Conservation (phyloP, 345 rosid genomes). For the Eucalyptus lansdowneana region DNA sequence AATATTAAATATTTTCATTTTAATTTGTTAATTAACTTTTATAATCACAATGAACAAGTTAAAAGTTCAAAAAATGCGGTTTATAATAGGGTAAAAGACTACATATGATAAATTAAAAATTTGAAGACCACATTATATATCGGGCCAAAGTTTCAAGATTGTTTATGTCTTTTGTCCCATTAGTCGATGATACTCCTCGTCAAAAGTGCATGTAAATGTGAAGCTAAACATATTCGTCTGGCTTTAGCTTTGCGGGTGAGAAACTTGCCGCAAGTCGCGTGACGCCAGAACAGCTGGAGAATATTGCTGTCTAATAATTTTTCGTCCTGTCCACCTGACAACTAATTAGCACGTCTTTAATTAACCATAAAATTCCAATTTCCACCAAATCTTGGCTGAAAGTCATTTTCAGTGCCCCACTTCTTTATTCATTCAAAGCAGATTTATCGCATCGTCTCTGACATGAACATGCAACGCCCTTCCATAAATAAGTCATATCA, state of each 20-base stretch:
- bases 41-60: accelerated
- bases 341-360: neutral
- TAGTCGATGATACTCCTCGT: neutral
- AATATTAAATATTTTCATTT: too few relatives aligned
- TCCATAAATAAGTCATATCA: neutral
- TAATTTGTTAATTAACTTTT: too few relatives aligned
- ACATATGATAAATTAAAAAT: too few relatives aligned
- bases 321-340: neutral
- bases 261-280: neutral
- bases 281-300: neutral
- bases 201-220: neutral
- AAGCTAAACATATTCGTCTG: neutral
- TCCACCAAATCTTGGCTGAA: neutral
- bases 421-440: neutral
- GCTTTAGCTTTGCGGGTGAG: neutral
- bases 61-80: accelerated
- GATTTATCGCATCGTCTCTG: neutral
- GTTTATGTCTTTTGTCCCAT: neutral
- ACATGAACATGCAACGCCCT: neutral
- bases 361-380: neutral
- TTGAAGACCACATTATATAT: accelerated
- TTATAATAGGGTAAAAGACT: too few relatives aligned
- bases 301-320: neutral
- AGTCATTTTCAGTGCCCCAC: neutral
- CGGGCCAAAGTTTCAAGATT: too few relatives aligned